Conservation (phyloP, 768 basidiomycete species). For the Pholiota microspora region DNA sequence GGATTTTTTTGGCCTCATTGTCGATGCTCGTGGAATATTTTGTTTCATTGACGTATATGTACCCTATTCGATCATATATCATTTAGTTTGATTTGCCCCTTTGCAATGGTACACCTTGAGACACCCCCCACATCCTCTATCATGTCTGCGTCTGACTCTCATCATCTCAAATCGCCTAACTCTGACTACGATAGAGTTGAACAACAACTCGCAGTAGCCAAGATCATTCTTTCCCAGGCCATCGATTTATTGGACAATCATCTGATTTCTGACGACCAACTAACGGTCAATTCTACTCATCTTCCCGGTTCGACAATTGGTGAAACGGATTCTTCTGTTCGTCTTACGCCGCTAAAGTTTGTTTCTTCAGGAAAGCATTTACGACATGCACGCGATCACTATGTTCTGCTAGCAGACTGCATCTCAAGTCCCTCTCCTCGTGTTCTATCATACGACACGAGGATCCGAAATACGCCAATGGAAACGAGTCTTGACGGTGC, state of each 20-base stretch:
- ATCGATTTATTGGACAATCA: slow-evolving; percentile 67
- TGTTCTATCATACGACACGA: slow-evolving; percentile 71
- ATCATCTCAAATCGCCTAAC: slow-evolving; percentile 4
- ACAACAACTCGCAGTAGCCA: slow-evolving; percentile 66
- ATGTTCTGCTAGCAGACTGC: slow-evolving; percentile 61
- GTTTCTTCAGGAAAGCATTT: slow-evolving; percentile 70
- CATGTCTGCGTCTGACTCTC: slow-evolving; percentile 29
- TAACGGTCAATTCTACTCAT: slow-evolving; percentile 64
- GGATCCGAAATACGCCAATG: slow-evolving; percentile 82
- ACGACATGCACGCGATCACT: slow-evolving; percentile 84
- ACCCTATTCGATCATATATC: slow-evolving; percentile 26
- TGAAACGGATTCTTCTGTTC: slow-evolving; percentile 26
- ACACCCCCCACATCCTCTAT: slow-evolving; percentile 10
- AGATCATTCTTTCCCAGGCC: slow-evolving; percentile 68
- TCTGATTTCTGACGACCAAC: slow-evolving; percentile 66
- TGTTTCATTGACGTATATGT: slow-evolving; percentile 20
- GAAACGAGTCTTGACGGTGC: slow-evolving; percentile 66
- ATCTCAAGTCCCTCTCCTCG: slow-evolving; percentile 42
- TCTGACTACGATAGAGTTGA: slow-evolving; percentile 31
- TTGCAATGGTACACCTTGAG: slow-evolving; percentile 24
- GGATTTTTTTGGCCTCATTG: slow-evolving; percentile 4
- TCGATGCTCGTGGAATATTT: slow-evolving; percentile 20
- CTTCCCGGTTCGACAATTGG: slow-evolving; percentile 90
- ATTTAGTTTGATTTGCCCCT: slow-evolving; percentile 13
- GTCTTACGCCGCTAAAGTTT: slow-evolving; percentile 5